phyloP scores from a whole-genome alignment of 1,284 basidiomycete species.

The Hymenochaete sp. region DNA sequence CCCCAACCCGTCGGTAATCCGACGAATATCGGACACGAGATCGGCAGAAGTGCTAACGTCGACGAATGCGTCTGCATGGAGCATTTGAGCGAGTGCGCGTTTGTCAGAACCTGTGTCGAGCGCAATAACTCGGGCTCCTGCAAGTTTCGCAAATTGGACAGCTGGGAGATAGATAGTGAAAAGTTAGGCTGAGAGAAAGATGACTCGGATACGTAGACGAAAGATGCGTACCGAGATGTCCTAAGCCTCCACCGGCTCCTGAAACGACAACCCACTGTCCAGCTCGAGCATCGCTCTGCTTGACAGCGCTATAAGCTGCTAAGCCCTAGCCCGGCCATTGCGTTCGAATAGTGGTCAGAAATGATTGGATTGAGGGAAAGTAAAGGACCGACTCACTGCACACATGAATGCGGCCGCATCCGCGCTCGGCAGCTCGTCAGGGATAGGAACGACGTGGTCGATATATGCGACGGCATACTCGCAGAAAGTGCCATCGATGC shows the following conservation, averaged over 20 bases:
- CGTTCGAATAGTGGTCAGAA: neutral
- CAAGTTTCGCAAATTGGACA: conserved; percentile 33
- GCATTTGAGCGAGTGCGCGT: conserved; percentile 30
- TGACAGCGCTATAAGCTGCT: conserved; percentile 41
- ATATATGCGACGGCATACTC: conserved; percentile 70
- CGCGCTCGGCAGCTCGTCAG: conserved; percentile 46
- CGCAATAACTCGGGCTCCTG: conserved; percentile 39
- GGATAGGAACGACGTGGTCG: conserved; percentile 69
- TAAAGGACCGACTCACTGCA: conserved; percentile 23
- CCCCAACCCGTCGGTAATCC: conserved; percentile 34
- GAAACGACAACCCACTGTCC: conserved; percentile 41
- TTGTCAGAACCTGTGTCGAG: conserved; percentile 39
- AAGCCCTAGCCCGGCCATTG: conserved; percentile 22
- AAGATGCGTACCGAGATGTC: conserved; percentile 16
- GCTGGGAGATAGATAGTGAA: conserved; percentile 27
- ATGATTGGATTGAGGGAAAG: conserved; percentile 3
- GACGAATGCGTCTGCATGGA: conserved; percentile 37
- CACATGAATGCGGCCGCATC: conserved; percentile 41
- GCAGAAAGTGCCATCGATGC: conserved; percentile 77
- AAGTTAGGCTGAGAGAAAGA: conserved; percentile 17
- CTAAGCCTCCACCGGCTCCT: conserved; percentile 29
- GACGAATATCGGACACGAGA: conserved; percentile 29
- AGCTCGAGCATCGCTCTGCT: conserved; percentile 31
- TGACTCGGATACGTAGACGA: neutral
- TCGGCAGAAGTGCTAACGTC: conserved; percentile 34